phyloP scores from a whole-genome alignment of 371 early-diverging fungal species.

The Batkoa obscura region DNA sequence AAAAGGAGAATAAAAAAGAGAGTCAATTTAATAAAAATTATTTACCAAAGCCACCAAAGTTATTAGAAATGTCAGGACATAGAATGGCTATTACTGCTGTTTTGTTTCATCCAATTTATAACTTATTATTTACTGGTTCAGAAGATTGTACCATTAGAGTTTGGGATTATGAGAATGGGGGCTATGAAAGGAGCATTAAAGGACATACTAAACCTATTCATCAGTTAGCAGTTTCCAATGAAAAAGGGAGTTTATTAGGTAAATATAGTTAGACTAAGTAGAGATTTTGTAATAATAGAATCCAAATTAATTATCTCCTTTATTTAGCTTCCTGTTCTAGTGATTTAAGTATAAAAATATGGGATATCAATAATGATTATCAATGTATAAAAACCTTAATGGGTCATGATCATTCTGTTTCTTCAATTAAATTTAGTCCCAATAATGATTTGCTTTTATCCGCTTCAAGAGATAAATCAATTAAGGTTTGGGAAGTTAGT shows the following conservation, averaged over 20 bases:
- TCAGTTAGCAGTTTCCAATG: conserved; percentile 49
- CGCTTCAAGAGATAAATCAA: conserved; percentile 71
- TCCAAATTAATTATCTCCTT: not conserved
- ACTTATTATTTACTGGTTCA: conserved; percentile 64
- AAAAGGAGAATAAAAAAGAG: conserved; percentile 38
- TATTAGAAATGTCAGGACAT: conserved; percentile 51
- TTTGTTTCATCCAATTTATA: conserved; percentile 72
- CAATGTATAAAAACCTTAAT: conserved; percentile 63
- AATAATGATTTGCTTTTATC: conserved; percentile 60
- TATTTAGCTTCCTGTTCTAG: conserved; percentile 64
- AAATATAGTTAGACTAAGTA: conserved; percentile 4
- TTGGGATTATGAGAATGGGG: conserved; percentile 81
- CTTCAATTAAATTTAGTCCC: conserved; percentile 52
- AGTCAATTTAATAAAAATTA: conserved; percentile 38
- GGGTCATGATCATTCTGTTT: conserved; percentile 85
- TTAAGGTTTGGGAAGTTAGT: conserved; percentile 75
- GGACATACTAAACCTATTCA: conserved; percentile 88
- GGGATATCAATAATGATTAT: conserved; percentile 75
- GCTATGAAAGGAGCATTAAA: conserved; percentile 72
- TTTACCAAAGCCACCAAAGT: conserved; percentile 68
- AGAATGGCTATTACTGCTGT: conserved; percentile 63
- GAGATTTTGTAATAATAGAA: not conserved
- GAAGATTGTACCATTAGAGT: conserved; percentile 82
- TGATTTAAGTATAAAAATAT: conserved; percentile 74
- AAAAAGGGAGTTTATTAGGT: conserved; percentile 55